Evolutionary conservation across 2,329 filamentous ascomycete genomes (phyloP), one percentile per base, ranked within the genome.

Genomic region (Keithomyces neogunnii): DNA sequence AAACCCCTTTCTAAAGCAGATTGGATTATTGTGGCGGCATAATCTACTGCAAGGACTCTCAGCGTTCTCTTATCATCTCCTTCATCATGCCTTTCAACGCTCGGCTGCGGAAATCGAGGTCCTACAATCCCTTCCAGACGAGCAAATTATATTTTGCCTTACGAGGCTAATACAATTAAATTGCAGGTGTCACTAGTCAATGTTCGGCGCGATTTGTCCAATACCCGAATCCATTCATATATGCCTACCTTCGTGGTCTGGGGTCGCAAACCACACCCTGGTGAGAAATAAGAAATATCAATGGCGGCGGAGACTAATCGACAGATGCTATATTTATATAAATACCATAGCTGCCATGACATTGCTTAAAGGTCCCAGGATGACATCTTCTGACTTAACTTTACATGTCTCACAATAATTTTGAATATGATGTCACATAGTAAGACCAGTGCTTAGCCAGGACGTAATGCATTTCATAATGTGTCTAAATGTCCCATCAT

Each of bases 1-100:
- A 32, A 59, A 67, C 11, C 55, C 49, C 10, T 59, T 56, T 5
- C 56, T 62, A 30, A 66, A 66, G 45, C 57, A 63, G 50, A 55
- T 65, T 19, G 66, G 66, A 1, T 49, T 51, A 9, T 9, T 29
- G 7, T 45, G 42, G 42, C 7, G 29, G 3, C 10, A 8, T 2
- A 45, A 45, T n/a, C n/a, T 45, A 8, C 19, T 45, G 2, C 7
- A 45, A 29, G 42, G 42, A n/a, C 29, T 45, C 7, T 29, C 26
- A 29, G 42, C 26, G 7, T 45, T 45, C 26, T 29, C 42, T 29
- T 31, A 40, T 5, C 38, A 40, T 6, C n/a, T 40, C 3, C 38
- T 40, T 40, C 38, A 40, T 40, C 38, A 40, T n/a, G 38, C 10
- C 10, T 40, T 40, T 40, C 6, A 40, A 6, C 38, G 38, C 13